Conservation (phyloP, 2,329 filamentous ascomycete genomes). For the Cladosporium sp. region DNA sequence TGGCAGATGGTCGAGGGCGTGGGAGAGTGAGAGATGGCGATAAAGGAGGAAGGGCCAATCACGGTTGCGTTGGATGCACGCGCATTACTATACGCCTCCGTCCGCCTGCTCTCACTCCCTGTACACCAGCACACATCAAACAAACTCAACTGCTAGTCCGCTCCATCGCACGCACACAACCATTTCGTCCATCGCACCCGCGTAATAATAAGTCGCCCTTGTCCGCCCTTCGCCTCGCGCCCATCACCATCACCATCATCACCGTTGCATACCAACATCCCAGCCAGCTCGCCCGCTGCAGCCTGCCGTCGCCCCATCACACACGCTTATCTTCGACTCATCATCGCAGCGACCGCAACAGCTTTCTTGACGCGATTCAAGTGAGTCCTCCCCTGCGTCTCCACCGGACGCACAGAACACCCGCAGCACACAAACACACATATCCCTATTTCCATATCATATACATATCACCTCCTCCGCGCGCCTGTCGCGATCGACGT, state of each 20-base stretch:
- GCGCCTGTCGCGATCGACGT: constrained; percentile 9
- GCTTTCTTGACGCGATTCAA: constrained; percentile 18
- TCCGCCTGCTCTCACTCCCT: neutral
- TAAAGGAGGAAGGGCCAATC: neutral
- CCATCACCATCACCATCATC: neutral
- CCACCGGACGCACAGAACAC: neutral
- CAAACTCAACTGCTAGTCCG: neutral
- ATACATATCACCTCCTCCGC: neutral
- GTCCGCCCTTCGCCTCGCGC: neutral
- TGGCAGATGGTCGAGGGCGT: neutral
- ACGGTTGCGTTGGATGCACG: neutral
- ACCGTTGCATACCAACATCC: constrained; percentile 8
- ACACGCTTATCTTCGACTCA: constrained; percentile 15
- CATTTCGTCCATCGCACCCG: constrained; percentile 6
- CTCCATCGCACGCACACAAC: neutral
- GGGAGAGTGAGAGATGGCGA: neutral
- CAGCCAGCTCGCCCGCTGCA: constrained; percentile 8
- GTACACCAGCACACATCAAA: neutral
- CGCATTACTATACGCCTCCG: neutral
- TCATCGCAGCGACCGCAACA: constrained; percentile 6
- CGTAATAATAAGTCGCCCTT: constrained; percentile 3
- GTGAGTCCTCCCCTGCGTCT: constrained; percentile 5
- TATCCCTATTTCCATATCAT: neutral
- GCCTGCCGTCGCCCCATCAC: constrained; percentile 8
- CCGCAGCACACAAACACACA: constrained; percentile 1